Percentiles rank a stretch among this genome's conserved stretches.
These are phyloP conservation scores for Penstemon barbatus DNA, from an alignment of 257 asterid genomes.

Conservation along the genomic window DNA sequence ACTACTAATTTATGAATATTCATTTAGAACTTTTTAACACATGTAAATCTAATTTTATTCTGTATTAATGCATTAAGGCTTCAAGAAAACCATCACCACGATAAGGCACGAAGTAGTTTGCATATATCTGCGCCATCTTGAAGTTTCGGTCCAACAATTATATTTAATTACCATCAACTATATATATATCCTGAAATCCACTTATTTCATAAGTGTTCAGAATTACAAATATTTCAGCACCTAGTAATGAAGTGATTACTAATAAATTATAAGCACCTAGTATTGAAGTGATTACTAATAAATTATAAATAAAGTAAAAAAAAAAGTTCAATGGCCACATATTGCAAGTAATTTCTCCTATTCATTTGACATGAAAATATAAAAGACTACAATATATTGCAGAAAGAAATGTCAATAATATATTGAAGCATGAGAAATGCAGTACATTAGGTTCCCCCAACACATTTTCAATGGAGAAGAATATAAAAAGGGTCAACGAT, in stretches of 20 bases:
- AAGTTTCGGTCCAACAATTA: no score
- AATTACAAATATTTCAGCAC: not conserved
- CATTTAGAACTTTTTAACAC: no score
- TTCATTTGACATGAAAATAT: not conserved
- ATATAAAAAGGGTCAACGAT: not conserved
- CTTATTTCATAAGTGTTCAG: not conserved
- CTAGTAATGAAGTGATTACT: not conserved
- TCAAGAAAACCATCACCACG: no score
- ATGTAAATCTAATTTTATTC: no score
- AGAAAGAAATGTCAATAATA: not conserved
- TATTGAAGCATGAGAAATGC: constrained; percentile 5
- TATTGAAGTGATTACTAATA: not conserved
- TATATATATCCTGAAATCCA: not conserved
- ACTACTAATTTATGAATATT: no score
- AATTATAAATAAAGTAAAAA: not conserved
- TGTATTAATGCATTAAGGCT: no score
- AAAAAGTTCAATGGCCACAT: not conserved
- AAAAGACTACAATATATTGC: not conserved
- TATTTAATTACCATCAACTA: not conserved
- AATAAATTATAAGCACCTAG: not conserved
- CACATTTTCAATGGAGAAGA: not conserved
- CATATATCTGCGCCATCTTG: no score
- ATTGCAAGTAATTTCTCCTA: not conserved
- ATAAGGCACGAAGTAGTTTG: no score
- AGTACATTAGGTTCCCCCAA: not conserved